A percentile compares a stretch with the other conserved stretches of the same genome.
phyloP scores from a whole-genome alignment of 495 filamentous ascomycete genomes.

The Echria macrotheca region DNA sequence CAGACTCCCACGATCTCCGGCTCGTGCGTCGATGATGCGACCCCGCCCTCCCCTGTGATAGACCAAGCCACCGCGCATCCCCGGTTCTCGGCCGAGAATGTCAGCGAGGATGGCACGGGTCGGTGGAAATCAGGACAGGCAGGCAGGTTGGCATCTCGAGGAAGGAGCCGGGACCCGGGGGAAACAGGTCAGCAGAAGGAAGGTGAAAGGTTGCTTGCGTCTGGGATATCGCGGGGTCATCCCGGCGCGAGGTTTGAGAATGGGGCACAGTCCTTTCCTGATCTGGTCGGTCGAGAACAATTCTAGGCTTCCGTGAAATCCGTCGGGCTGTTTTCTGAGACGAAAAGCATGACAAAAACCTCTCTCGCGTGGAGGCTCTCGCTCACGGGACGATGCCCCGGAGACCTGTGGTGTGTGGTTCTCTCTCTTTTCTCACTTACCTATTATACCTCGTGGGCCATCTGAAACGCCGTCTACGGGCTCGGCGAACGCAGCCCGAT shows the following conservation, averaged over 20 bases:
- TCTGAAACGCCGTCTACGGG: not conserved
- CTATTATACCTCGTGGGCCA: too few species aligned
- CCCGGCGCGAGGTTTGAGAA: too few species aligned
- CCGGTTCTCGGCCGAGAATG: not conserved
- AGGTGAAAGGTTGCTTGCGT: not conserved
- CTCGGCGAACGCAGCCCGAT: not conserved
- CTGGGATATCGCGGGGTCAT: not conserved
- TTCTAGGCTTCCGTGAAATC: too few species aligned
- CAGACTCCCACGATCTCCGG: constrained; percentile 17
- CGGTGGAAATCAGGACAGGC: not conserved
- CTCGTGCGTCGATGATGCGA: constrained; percentile 23
- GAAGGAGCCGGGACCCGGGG: not conserved
- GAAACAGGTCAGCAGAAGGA: not conserved
- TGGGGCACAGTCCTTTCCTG: too few species aligned
- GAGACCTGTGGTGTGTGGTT: too few species aligned
- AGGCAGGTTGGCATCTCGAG: not conserved
- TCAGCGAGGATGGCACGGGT: not conserved
- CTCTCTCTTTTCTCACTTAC: too few species aligned
- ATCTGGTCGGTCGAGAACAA: too few species aligned
- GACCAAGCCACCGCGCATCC: not conserved
- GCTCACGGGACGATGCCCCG: too few species aligned
- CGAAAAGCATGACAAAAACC: too few species aligned
- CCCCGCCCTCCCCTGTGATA: not conserved
- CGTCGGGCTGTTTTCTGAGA: too few species aligned
- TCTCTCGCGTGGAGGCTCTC: too few species aligned